These are phyloP conservation scores for Colletotrichum australisinense DNA, from an alignment of 2,329 filamentous ascomycete species.

Conservation along the genomic window DNA sequence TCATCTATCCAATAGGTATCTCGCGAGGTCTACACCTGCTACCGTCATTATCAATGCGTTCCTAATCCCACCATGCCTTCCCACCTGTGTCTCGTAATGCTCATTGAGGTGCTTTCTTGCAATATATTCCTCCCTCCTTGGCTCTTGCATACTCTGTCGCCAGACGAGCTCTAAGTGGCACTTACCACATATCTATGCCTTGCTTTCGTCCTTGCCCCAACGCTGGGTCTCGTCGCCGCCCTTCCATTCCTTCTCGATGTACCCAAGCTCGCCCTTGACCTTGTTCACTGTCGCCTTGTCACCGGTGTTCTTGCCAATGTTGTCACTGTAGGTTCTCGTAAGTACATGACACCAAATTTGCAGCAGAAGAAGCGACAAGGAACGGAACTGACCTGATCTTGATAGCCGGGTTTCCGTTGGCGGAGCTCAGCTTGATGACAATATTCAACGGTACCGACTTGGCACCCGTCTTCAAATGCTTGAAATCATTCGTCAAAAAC, in stretches of 20 bases:
- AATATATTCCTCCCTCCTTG: neutral
- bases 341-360: neutral
- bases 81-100: neutral
- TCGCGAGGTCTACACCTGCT: neutral
- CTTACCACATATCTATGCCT: slow-evolving; percentile 31
- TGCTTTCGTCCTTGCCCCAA: slow-evolving; percentile 73
- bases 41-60: neutral
- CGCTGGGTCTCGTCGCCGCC: slow-evolving; percentile 85
- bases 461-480: slow-evolving; percentile 74
- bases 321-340: slow-evolving; percentile 64
- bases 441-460: slow-evolving; percentile 96
- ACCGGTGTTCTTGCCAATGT: slow-evolving; percentile 94
- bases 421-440: slow-evolving; percentile 95
- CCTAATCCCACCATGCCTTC: neutral
- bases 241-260: slow-evolving; percentile 85
- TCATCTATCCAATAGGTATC: neutral
- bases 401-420: slow-evolving; percentile 82
- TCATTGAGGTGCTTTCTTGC: too few species aligned
- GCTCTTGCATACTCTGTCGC: slow-evolving; percentile 7
- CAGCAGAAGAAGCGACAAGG: neutral
- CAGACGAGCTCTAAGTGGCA: slow-evolving; percentile 23
- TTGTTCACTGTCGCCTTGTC: slow-evolving; percentile 81
- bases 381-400: slow-evolving; percentile 75
- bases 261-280: slow-evolving; percentile 88
- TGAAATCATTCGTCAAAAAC: slow-evolving; percentile 95